Evolutionary conservation across 2,329 filamentous ascomycete species (phyloP), one percentile per base, ranked within the genome.

Genomic region (Fusarium hainanense): DNA sequence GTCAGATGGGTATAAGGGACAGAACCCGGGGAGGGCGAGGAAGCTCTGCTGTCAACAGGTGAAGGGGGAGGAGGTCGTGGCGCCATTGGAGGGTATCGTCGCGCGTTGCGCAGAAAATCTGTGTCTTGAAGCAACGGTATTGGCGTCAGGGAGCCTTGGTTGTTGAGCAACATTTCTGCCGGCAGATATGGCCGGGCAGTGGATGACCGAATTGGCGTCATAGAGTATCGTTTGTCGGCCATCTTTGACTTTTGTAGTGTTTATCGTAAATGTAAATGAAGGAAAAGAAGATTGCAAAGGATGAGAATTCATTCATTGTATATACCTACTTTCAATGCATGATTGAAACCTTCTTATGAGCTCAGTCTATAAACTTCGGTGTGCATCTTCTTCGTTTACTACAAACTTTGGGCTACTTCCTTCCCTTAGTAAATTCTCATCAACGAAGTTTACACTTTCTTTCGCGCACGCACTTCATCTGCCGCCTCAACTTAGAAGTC

Each of bases 261-360:
- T 12, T 7, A n/a, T 12, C 7, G 18, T n/a, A 3, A 4, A 11
- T 37, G 10, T n/a, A 4, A 12, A 11, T n/a, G 10, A n/a, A 12
- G 10, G 18, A n/a, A 1, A 6, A 6, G 6, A 12, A n/a, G 5
- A 37, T 37, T 37, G 6, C 0, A 12, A n/a, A n/a, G 6, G 6
- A 1, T 4, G 18, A 6, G 18, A 2, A 12, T 37, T 7, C 3
- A 4, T 37, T 7, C 18, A 12, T 4, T n/a, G 0, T 37, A 37
- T 12, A 37, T 37, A 37, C 2, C 18, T 37, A 37, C 34, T 4
- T 10, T 4, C 3, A 0, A 6, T n/a, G 18, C 1, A 37, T 37
- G 18, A n/a, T n/a, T 10, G 2, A 12, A n/a, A 37, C 16, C 11
- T 2, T 37, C 3, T 4, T 7, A 12, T 37, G 10, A 10, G 10